A percentile compares a stretch with the other conserved stretches of the same genome.
phyloP scores from a whole-genome alignment of 768 basidiomycete genomes.

The Astraeus odoratus region DNA sequence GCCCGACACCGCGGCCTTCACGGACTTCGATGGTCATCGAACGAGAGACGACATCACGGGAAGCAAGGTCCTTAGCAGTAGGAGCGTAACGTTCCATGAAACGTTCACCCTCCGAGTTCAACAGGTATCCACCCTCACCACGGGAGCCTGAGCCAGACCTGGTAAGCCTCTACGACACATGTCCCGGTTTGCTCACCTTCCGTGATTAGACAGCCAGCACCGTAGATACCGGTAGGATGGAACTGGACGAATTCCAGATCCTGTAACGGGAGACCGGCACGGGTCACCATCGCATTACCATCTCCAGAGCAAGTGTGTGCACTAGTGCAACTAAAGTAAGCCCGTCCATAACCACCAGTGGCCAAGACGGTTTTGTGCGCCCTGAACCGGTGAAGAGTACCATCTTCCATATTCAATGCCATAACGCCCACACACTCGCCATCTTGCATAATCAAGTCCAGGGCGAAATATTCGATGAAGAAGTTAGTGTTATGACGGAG shows the following conservation, averaged over 20 bases:
- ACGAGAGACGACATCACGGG: conserved; percentile 98
- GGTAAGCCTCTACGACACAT: background rate
- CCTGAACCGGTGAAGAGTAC: conserved; percentile 97
- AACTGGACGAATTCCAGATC: conserved; percentile 99
- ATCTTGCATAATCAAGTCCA: conserved; percentile 97
- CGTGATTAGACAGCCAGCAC: conserved; percentile 97
- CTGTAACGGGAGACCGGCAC: conserved; percentile 94
- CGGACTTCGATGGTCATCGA: conserved; percentile 99
- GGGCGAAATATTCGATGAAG: conserved; percentile 99
- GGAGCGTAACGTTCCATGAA: conserved; percentile 99
- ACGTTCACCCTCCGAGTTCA: conserved; percentile 98
- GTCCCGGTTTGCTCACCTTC: conserved; percentile 54
- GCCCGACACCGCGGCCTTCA: conserved; percentile 97
- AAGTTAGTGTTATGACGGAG: conserved; percentile 99
- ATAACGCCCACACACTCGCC: conserved; percentile 99
- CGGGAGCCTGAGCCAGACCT: conserved; percentile 65
- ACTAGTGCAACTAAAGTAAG: conserved; percentile 98
- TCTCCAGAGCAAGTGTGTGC: conserved; percentile 99
- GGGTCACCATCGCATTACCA: conserved; percentile 96
- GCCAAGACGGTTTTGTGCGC: conserved; percentile 97
- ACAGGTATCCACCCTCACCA: conserved; percentile 96
- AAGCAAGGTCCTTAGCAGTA: conserved; percentile 98
- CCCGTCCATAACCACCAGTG: conserved; percentile 95
- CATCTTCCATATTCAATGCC: conserved; percentile 99
- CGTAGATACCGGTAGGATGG: conserved; percentile 99